Base-by-base conservation (phyloP, 352 stramenopile species). In the Phytophthora pisi region DNA sequence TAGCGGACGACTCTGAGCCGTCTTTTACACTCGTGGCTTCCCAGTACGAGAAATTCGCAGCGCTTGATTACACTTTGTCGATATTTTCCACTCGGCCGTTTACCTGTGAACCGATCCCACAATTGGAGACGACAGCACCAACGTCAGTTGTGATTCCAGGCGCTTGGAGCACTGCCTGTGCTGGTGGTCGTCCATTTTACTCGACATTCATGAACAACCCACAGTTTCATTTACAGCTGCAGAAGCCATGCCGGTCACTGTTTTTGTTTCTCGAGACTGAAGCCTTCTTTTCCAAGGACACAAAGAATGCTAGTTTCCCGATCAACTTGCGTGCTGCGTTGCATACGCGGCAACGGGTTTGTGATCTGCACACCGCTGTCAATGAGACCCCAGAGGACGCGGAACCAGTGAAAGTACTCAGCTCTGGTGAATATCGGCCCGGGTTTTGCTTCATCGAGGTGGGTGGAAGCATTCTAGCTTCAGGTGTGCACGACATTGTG, bases 11-110 rank as follows among this genome's bases (percentile, higher is more conserved):
- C 30, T 77, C 64, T 18, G 64, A 84, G 31, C 84, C 79, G n/a
- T 87, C 74, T 3, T 93, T 92, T 61, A 97, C 89, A 4, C 72
- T 98, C 6, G 91, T 98, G n/a, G 77, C 93, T 2, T 98, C 92
- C 15, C 92, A 98, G 61, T 97, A 96, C 59, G 89, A 97, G 62
- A 98, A 97, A 57, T 90, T 92, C 52, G 77, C 86, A n/a, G 77
- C 88, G 38, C 68, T 98, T 26, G 89, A 97, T 65, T 98, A 95
- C 69, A 95, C 90, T 38, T 70, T 97, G 8, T 93, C 79, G 0
- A 77, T 97, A 4, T 97, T 93, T 75, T 92, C 88, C 3, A 96
- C 89, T 5, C 70, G 77, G n/a, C 80, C 73, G n/a, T 93, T 92
- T 59, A 70, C 73, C 15, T 93, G 84, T 65, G 66, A 79, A 20